phyloP scores from a whole-genome alignment of 495 filamentous ascomycete species.

The Schizothecium vesticola region DNA sequence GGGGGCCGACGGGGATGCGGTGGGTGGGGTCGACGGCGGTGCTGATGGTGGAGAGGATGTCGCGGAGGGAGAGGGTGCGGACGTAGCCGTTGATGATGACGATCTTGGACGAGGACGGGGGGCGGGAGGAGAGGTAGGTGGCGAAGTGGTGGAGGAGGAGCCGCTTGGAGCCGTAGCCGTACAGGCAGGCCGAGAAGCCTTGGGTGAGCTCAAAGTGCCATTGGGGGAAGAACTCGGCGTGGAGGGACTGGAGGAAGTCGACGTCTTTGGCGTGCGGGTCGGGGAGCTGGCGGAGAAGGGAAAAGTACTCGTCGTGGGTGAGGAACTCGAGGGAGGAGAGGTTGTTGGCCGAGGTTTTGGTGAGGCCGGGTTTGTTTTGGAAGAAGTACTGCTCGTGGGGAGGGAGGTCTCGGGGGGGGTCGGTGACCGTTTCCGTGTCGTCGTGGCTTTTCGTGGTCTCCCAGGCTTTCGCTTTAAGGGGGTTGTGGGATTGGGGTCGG shows the following conservation, averaged over 20 bases:
- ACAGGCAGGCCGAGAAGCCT: conserved; percentile 85
- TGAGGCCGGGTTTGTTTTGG: conserved; percentile 74
- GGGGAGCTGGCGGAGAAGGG: conserved; percentile 56
- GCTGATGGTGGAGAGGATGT: conserved; percentile 70
- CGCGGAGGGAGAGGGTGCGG: conserved; percentile 65
- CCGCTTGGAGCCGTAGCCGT: conserved; percentile 87
- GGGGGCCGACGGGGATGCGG: conserved; percentile 34
- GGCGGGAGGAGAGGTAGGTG: conserved; percentile 55
- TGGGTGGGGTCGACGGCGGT: conserved; percentile 54
- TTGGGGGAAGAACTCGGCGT: conserved; percentile 77
- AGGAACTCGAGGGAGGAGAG: conserved; percentile 70
- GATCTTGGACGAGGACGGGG: conserved; percentile 46
- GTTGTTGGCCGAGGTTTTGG: conserved; percentile 82
- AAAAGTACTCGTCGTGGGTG: conserved; percentile 87
- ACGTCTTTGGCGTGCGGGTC: conserved; percentile 71
- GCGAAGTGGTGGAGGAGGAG: conserved; percentile 72
- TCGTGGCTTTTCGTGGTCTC: conserved; percentile 19
- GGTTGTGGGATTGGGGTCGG: conserved; percentile 38
- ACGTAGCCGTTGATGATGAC: conserved; percentile 88
- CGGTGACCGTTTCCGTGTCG: conserved; percentile 59
- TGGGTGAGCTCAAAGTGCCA: conserved; percentile 90
- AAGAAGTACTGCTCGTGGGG: conserved; percentile 90
- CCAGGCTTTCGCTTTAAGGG: conserved; percentile 50
- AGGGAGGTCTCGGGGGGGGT: conserved; percentile 76
- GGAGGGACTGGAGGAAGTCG: conserved; percentile 64